Base-by-base conservation (phyloP, 805 yeast genomes). In the Zygosaccharomyces gambellarensis region DNA sequence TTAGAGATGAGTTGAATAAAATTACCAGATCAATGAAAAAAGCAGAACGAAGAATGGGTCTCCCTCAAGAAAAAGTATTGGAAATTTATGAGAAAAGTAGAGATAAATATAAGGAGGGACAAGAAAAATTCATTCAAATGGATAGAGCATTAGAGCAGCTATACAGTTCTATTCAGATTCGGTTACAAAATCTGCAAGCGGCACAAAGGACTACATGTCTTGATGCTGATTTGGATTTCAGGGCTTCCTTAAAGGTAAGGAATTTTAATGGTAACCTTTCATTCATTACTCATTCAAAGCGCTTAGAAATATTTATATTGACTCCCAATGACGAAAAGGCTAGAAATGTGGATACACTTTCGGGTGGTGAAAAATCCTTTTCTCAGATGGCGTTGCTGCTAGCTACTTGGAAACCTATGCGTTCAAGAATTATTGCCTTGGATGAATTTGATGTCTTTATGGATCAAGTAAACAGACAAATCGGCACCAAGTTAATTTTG, bases 371-470 rank as follows among this genome's bases (percentile, higher is more conserved):
- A 64, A 90, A 90, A 63, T 89, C 97, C 0, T 92, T 85, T 65
- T 82, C 96, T 0, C 99, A 95, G 65, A 83, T 92, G 54, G 87
- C 97, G 0, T 75, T 94, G 50, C 69, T 94, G 41, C 72, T 92
- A 51, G 85, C 97, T 0, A 85, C 95, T 27, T 94, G 99, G 99
- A 81, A 82, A 55, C 84, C 88, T 25, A 90, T 94, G 96, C 81
- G 85, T 52, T 84, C 95, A 0, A 80, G 87, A 49, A 78, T 94
- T 17, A 79, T 95, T 51, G 97, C 97, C 0, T 71, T 94, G 51
- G 99, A 94, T 68, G 99, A 94, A 67, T 94, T 87, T 65, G 99
- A 94, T 69, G 99, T 94, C 19, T 94, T 83, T 61, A 94, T 94
- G 99, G 99, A 94, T 67, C 88, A 89, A 43, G 87, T 89, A 14